A percentile compares a stretch with the other conserved stretches of the same genome.
Conservation (phyloP, 331 rosid species). For the Quercus tomentella region DNA sequence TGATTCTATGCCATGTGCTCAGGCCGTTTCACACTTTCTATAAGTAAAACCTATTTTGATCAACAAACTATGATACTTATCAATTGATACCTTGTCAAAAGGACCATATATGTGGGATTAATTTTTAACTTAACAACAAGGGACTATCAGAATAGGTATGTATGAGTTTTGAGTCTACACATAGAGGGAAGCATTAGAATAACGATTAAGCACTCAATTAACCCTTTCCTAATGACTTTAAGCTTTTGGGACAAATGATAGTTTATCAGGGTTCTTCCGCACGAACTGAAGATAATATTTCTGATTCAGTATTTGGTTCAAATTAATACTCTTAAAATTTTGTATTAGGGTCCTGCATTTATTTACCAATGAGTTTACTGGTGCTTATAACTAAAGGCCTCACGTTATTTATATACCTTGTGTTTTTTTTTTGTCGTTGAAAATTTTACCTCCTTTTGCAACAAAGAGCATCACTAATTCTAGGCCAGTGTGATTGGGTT, state of each 20-base stretch:
- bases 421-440: too few relatives aligned
- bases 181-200: too few relatives aligned
- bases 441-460: neutral
- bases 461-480: neutral
- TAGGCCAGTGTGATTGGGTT: neutral
- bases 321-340: neutral
- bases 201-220: too few relatives aligned
- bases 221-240: too few relatives aligned
- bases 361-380: neutral
- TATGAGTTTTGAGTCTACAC: too few relatives aligned
- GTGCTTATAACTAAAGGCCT: neutral
- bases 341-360: neutral
- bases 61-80: neutral
- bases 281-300: neutral
- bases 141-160: too few relatives aligned
- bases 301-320: neutral
- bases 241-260: too few relatives aligned
- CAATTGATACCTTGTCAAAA: too few relatives aligned
- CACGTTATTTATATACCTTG: too few relatives aligned
- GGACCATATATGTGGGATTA: neutral
- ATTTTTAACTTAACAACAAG: too few relatives aligned
- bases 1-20: neutral
- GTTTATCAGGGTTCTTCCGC: neutral
- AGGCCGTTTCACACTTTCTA: neutral
- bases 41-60: neutral